Percentiles rank a stretch among this genome's conserved stretches.
Conservation (phyloP, 441 rosid genomes). For the Croton laevigatus region DNA sequence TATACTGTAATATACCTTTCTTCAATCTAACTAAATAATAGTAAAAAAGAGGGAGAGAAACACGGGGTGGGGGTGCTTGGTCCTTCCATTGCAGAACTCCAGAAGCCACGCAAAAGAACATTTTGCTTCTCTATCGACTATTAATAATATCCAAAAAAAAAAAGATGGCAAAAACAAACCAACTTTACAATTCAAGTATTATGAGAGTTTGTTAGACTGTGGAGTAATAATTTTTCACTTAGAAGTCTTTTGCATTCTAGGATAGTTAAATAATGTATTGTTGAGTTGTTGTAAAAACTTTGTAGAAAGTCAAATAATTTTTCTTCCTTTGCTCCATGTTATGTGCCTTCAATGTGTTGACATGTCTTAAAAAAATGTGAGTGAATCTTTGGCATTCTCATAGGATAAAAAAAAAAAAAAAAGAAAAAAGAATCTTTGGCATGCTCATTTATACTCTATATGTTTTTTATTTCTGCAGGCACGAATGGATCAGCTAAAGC, state of each 20-base stretch:
- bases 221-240: too few species aligned
- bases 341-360: neutral
- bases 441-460: slow-evolving; percentile 3
- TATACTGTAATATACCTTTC: neutral
- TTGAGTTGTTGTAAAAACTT: neutral
- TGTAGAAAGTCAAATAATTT: neutral
- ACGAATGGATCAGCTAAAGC: slow-evolving; percentile 75
- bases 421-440: too few species aligned
- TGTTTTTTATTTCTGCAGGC: slow-evolving; percentile 49
- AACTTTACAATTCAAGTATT: neutral
- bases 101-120: too few species aligned
- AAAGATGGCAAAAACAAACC: neutral
- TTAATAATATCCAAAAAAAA: neutral
- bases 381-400: too few species aligned
- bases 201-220: neutral
- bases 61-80: too few species aligned
- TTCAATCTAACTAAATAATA: neutral
- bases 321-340: neutral
- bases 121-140: too few species aligned
- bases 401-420: too few species aligned
- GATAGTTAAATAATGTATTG: neutral
- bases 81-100: too few species aligned
- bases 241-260: too few species aligned
- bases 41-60: neutral
- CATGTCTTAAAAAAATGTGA: slow-evolving; percentile 2